Percentiles rank a stretch among this genome's conserved stretches.
These are phyloP conservation scores for Eremothecium sinecaudum DNA, from an alignment of 1,139 yeast genomes.

Conservation along the genomic window DNA sequence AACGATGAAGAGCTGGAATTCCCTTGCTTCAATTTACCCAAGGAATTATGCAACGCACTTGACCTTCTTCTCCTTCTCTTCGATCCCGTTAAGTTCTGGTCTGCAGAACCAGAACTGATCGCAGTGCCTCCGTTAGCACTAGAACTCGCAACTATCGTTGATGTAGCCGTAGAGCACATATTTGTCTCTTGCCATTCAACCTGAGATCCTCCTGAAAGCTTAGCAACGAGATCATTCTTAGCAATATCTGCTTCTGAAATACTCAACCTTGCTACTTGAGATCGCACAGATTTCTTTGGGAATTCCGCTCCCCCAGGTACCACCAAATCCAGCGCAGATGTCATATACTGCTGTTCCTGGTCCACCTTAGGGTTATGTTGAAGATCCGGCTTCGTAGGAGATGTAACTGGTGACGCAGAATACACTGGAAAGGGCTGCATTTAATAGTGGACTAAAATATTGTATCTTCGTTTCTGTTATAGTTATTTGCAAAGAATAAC, in stretches of 20 bases:
- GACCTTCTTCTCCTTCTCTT: constrained; percentile 33
- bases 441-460: not conserved
- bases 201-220: constrained; percentile 3
- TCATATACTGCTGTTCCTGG: not conserved
- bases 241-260: constrained; percentile 18
- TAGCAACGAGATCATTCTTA: constrained; percentile 7
- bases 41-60: constrained; percentile 15
- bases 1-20: constrained; percentile 8
- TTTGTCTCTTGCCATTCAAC: constrained; percentile 3
- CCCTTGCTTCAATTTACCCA: constrained; percentile 9
- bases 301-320: not conserved
- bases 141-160: not conserved
- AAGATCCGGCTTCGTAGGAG: constrained; percentile 2
- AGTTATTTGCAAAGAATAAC: not conserved
- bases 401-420: constrained; percentile 2
- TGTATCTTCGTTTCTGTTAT: constrained; percentile 1
- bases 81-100: constrained; percentile 7
- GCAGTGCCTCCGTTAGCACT: constrained; percentile 5
- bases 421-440: constrained; percentile 4
- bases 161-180: not conserved
- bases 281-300: constrained; percentile 8
- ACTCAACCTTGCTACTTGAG: constrained; percentile 22
- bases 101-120: no score
- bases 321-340: not conserved
- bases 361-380: not conserved